Percentiles rank a stretch among this genome's conserved stretches.
Evolutionary conservation across 2,329 filamentous ascomycete species (phyloP).

Genomic region (Cercospora sesami): DNA sequence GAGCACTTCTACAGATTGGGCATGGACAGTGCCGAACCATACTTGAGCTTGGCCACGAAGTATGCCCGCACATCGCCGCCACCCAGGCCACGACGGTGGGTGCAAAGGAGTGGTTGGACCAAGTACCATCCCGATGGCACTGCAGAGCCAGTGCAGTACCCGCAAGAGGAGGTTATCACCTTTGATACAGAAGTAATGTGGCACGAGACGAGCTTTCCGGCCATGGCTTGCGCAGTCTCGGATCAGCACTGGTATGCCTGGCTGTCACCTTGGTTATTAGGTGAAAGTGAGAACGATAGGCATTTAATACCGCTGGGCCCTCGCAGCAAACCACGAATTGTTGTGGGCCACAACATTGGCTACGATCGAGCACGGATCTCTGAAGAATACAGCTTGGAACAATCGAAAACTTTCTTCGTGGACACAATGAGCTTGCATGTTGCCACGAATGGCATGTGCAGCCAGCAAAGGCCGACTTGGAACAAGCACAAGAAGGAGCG

Average conservation of each 20-base stretch:
- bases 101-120: constrained; percentile 82
- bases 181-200: constrained; percentile 98
- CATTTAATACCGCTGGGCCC: constrained; percentile 89
- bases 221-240: constrained; percentile 93
- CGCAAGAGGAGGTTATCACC: constrained; percentile 77
- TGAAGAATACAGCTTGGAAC: constrained; percentile 84
- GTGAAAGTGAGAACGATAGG: constrained; percentile 71
- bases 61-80: constrained; percentile 65
- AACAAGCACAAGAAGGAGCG: constrained; percentile 92
- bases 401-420: constrained; percentile 81
- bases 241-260: constrained; percentile 94
- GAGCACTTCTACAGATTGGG: constrained; percentile 93
- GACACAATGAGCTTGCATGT: constrained; percentile 99
- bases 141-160: constrained; percentile 70
- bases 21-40: constrained; percentile 82
- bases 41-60: constrained; percentile 69
- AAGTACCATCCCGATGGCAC: constrained; percentile 78
- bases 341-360: constrained; percentile 93
- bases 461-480: constrained; percentile 92
- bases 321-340: constrained; percentile 67
- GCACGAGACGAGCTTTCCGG: constrained; percentile 86
- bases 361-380: constrained; percentile 85
- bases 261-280: constrained; percentile 92
- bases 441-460: constrained; percentile 98
- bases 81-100: constrained; percentile 70